phyloP scores from a whole-genome alignment of 1,284 basidiomycete species.

The Fistulinella staudtii region DNA sequence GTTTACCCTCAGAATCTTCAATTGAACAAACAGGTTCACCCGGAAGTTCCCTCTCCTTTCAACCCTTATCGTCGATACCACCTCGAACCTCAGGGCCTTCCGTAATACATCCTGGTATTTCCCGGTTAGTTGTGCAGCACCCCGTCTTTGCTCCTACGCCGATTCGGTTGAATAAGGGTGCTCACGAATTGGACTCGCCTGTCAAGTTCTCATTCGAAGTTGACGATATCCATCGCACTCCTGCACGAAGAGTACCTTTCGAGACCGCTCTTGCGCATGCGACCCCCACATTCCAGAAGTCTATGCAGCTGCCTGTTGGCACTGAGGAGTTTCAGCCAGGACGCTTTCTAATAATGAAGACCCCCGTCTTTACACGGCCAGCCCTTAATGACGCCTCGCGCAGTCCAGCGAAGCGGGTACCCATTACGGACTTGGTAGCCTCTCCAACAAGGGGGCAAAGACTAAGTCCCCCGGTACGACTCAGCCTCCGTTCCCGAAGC shows the following conservation, averaged over 20 bases:
- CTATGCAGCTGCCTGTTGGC: conserved; percentile 23
- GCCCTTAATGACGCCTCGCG: conserved; percentile 38
- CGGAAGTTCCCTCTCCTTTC: not conserved
- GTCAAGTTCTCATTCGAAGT: conserved; percentile 35
- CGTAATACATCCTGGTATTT: conserved; percentile 10
- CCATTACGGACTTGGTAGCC: conserved; percentile 33
- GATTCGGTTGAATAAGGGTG: conserved; percentile 10
- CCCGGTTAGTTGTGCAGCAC: conserved; percentile 19
- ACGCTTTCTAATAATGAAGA: conserved; percentile 9
- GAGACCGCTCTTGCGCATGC: conserved; percentile 47
- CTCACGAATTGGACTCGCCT: conserved; percentile 27
- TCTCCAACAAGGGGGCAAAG: conserved; percentile 25
- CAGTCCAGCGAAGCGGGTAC: conserved; percentile 58
- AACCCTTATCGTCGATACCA: conserved; percentile 13
- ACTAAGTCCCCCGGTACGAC: conserved; percentile 21
- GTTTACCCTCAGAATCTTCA: conserved; percentile 11
- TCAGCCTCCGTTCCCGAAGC: conserved; percentile 24
- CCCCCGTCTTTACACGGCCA: conserved; percentile 36
- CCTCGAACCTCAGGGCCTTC: conserved; percentile 10
- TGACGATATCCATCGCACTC: conserved; percentile 45
- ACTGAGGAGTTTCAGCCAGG: conserved; percentile 9
- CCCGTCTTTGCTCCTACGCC: conserved; percentile 21
- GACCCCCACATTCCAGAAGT: conserved; percentile 46
- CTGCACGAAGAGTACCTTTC: conserved; percentile 59
- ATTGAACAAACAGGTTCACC: conserved; percentile 3